Base-by-base conservation (phyloP, 805 yeast species). In the Sugiyamaella chiloensis region DNA sequence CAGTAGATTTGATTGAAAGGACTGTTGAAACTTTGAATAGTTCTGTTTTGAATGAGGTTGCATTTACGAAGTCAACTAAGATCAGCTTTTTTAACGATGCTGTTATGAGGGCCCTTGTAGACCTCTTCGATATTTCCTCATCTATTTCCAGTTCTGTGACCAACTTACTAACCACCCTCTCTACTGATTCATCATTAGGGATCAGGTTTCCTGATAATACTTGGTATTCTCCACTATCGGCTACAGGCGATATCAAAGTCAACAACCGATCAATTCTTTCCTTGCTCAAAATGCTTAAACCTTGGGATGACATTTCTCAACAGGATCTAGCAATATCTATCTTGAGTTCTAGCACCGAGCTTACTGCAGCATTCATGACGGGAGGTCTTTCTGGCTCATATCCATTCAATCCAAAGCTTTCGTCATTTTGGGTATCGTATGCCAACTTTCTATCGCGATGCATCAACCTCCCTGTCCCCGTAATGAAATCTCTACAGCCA, bases 351-450 rank as follows among this genome's bases (percentile, higher is more conserved):
- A 71, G 79, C 34, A 85, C 87, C 1, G 96, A 89, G 58, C 69
- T 91, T 19, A 73, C 86, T 1, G 81, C 87, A 1, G 85, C 89
- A 1, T 90, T 84, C 56, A 55, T 64, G 44, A 56, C 55, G 2
- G 39, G 46, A 1, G 40, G 34, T 30, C 23, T 60, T 26, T 52
- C 54, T 3, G 52, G 50, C 5, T 46, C 58, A 11, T 55, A 54
- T 24, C 73, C 80, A 53, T 84, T 86, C 60, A 95, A 86, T 52
- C 96, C 97, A 0, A 78, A 82, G 42, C 67, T 85, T 47, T 73
- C 91, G 1, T 81, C 91, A 9, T 87, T 85, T 68, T 90, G 95
- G 89, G 72, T 88, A 40, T 85, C 93, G 5, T 84, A 78, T 64
- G 76, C 87, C 0, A 69, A 83, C 21, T 63, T 87, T 2, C 66